A percentile compares a stretch with the other conserved stretches of the same genome.
Evolutionary conservation across 345 rosid genomes (phyloP).

Genomic region (Theobroma cacao): DNA sequence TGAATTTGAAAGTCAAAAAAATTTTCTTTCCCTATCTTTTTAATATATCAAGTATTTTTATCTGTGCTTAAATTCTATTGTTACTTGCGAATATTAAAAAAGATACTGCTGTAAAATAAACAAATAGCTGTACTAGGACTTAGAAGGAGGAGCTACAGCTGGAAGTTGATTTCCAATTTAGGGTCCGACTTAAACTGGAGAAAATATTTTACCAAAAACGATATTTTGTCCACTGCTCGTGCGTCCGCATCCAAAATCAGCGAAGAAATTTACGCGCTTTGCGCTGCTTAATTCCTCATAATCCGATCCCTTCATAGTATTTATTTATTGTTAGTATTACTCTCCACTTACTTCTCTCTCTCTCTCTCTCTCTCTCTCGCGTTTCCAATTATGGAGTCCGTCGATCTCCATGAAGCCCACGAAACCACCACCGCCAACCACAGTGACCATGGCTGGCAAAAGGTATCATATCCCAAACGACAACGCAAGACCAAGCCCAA

Average conservation of each 20-base stretch:
- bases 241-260: not conserved
- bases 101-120: too few species aligned
- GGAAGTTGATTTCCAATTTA: not conserved
- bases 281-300: not conserved
- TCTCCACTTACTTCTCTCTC: not conserved
- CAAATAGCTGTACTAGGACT: too few species aligned
- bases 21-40: too few species aligned
- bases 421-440: slow-evolving; percentile 20
- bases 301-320: not conserved
- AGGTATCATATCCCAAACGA: slow-evolving; percentile 65
- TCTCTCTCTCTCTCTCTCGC: not conserved
- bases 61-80: too few species aligned
- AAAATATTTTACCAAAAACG: not conserved
- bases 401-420: slow-evolving; percentile 26
- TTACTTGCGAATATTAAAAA: too few species aligned
- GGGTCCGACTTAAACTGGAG: not conserved
- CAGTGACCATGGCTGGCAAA: slow-evolving; percentile 71
- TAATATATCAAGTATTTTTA: too few species aligned
- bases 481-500: slow-evolving; percentile 47
- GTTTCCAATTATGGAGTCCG: slow-evolving; percentile 8
- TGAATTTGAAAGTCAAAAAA: too few species aligned
- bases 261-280: not conserved
- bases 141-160: too few species aligned
- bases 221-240: not conserved
- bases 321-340: not conserved